Percentiles rank a stretch among this genome's conserved stretches.
Conservation (phyloP, 148 eudicot species). For the Talinum fruticosum region DNA sequence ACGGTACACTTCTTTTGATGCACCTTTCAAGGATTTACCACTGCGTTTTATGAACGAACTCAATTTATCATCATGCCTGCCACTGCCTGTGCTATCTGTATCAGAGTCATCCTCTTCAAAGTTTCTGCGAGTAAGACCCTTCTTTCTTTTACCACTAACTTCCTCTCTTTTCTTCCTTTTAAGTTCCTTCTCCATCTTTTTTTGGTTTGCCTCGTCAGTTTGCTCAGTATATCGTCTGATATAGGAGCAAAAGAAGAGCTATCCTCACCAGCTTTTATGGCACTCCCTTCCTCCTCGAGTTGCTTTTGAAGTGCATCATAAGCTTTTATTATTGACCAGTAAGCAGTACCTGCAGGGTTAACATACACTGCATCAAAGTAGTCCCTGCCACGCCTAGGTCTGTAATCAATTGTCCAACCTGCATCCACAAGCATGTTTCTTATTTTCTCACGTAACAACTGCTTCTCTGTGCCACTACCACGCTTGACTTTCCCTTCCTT, state of each 20-base stretch:
- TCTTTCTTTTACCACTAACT: constrained; percentile 34
- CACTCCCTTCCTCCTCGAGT: constrained; percentile 52
- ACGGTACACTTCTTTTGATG: constrained; percentile 31
- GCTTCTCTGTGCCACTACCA: constrained; percentile 94
- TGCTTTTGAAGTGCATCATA: constrained; percentile 95
- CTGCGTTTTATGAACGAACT: constrained; percentile 46
- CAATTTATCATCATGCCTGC: constrained; percentile 45
- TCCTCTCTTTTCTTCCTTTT: constrained; percentile 68
- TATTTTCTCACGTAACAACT: constrained; percentile 76
- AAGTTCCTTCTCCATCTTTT: constrained; percentile 79
- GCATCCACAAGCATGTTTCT: constrained; percentile 69
- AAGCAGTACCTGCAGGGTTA: constrained; percentile 82
- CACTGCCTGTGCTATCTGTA: constrained; percentile 46
- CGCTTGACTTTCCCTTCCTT: constrained; percentile 66
- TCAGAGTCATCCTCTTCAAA: constrained; percentile 39
- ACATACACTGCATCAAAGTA: constrained; percentile 94
- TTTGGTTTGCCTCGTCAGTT: constrained; percentile 78
- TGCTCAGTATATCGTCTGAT: constrained; percentile 63
- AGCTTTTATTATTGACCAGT: constrained; percentile 95
- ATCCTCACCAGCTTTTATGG: constrained; percentile 32
- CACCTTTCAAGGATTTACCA: constrained; percentile 42
- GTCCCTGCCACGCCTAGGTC: constrained; percentile 94
- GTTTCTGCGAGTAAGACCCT: constrained; percentile 31
- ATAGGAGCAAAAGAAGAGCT: constrained; percentile 56
- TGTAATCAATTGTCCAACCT: constrained; percentile 98